These are phyloP conservation scores for Medicago ruthenica DNA, from an alignment of 306 rosid genomes.

Conservation along the genomic window DNA sequence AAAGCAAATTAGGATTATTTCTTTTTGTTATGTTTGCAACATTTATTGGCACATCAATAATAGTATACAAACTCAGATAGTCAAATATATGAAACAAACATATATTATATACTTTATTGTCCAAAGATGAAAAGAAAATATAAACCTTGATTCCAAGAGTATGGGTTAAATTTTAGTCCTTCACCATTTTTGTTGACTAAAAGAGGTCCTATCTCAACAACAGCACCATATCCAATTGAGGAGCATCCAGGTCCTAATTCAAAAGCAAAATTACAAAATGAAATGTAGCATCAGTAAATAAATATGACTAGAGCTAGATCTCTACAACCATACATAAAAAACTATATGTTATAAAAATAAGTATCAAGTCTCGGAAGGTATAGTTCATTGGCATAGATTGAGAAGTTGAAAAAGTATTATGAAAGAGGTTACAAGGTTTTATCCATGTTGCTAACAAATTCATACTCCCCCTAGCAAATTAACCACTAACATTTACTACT, in stretches of 20 bases:
- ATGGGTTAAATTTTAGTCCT: conserved; percentile 51
- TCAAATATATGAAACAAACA: conserved; percentile 1
- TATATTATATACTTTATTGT: background rate
- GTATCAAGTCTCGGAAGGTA: too few species aligned
- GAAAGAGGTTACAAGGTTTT: too few species aligned
- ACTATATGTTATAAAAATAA: background rate
- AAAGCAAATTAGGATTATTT: background rate
- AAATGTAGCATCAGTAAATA: background rate
- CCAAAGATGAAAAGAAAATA: background rate
- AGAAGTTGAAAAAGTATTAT: background rate
- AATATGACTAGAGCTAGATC: conserved; percentile 8
- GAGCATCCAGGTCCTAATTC: conserved; percentile 67
- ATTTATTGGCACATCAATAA: conserved; percentile 12
- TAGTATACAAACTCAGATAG: background rate
- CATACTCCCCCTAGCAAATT: background rate
- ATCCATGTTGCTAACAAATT: background rate
- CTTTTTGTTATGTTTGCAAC: background rate
- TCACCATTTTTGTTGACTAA: conserved; percentile 52
- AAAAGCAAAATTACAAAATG: background rate
- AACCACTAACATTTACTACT: too few species aligned
- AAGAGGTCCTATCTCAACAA: conserved; percentile 63
- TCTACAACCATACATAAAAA: background rate
- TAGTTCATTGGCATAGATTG: background rate
- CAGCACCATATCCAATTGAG: conserved; percentile 66
- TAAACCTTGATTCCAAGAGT: conserved; percentile 64